Evolutionary conservation across 192 early-diverging fungal genomes (phyloP).

Genomic region (Jimgerdemannia lactiflua): DNA sequence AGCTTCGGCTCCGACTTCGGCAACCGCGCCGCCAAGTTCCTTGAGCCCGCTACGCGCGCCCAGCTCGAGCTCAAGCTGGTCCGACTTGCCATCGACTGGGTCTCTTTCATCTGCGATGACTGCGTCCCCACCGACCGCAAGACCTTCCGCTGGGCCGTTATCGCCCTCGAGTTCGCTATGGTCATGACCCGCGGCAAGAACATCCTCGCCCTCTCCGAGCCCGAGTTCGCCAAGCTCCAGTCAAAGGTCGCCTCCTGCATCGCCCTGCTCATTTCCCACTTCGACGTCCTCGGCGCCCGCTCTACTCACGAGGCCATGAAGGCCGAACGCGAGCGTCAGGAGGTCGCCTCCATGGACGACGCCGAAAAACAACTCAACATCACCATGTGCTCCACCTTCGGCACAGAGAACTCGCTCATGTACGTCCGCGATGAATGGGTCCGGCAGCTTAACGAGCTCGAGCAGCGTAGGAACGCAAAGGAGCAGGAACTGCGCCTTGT

Average conservation of each 20-base stretch:
- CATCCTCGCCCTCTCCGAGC: conserved; percentile 64
- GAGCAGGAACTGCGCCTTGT: conserved; percentile 54
- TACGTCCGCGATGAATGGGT: conserved; percentile 51
- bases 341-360: conserved; percentile 7
- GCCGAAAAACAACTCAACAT: conserved; percentile 2
- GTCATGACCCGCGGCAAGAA: conserved; percentile 68
- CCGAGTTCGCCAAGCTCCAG: conserved; percentile 69
- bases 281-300: conserved; percentile 74
- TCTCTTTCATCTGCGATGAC: conserved; percentile 82
- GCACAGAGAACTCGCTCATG: conserved; percentile 1
- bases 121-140: conserved; percentile 76
- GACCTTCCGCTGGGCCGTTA: conserved; percentile 82
- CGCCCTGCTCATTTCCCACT: conserved; percentile 76
- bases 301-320: conserved; percentile 33
- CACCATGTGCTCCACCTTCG: background rate
- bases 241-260: conserved; percentile 75
- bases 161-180: conserved; percentile 83
- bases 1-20: conserved; percentile 72
- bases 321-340: conserved; percentile 26
- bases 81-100: conserved; percentile 81
- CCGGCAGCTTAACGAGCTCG: conserved; percentile 47
- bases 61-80: conserved; percentile 66
- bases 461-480: conserved; percentile 42
- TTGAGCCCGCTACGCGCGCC: conserved; percentile 55
- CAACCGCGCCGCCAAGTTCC: conserved; percentile 50